Evolutionary conservation across 2,329 filamentous ascomycete genomes (phyloP).

Genomic region (Penicillium carneum): DNA sequence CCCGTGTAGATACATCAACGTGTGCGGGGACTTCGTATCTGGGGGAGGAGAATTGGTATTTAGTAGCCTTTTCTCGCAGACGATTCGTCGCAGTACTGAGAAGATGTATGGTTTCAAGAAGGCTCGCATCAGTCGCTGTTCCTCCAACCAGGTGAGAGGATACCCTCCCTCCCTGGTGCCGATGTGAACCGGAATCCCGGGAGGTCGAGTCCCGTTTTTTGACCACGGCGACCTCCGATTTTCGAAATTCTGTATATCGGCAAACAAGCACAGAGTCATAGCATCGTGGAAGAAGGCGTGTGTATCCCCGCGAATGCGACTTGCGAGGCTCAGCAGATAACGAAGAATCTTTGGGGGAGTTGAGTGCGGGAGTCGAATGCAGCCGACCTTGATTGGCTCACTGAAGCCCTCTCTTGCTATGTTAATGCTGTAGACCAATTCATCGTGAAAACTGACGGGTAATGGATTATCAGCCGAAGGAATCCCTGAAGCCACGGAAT

Average conservation of each 20-base stretch:
- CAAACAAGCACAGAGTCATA: not conserved
- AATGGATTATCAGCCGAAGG: not conserved
- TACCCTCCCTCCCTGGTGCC: too few species aligned
- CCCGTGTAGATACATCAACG: not conserved
- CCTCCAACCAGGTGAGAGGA: not conserved
- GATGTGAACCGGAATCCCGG: not conserved
- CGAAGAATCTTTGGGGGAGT: not conserved
- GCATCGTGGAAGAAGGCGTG: constrained; percentile 4
- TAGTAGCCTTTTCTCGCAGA: not conserved
- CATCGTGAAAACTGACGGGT: accelerated
- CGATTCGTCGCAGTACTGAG: not conserved
- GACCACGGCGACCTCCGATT: not conserved
- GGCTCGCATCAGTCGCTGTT: not conserved
- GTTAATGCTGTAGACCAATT: not conserved
- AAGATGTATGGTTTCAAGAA: not conserved
- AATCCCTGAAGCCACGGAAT: not conserved
- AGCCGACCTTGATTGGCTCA: not conserved
- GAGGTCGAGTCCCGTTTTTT: not conserved
- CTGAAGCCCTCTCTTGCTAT: not conserved
- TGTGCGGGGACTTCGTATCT: not conserved
- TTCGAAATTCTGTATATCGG: not conserved
- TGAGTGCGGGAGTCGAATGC: not conserved
- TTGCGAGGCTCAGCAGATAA: not conserved
- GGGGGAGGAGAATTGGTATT: not conserved
- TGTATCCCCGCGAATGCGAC: not conserved